A percentile compares a stretch with the other conserved stretches of the same genome.
phyloP scores from a whole-genome alignment of 768 basidiomycete species.

The Suillus spraguei region DNA sequence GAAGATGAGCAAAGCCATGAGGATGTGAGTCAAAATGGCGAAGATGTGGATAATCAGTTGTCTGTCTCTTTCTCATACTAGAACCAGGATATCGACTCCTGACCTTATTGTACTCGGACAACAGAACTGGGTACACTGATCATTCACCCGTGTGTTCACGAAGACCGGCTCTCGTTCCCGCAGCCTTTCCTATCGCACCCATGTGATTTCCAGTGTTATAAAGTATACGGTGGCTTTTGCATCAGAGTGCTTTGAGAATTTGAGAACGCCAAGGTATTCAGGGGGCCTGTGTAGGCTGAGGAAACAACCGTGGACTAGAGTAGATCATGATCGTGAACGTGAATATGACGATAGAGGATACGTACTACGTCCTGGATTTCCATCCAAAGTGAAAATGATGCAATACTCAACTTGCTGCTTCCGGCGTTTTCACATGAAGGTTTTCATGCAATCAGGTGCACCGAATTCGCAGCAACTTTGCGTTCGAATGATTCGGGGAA shows the following conservation, averaged over 20 bases:
- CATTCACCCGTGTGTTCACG: constrained; percentile 45
- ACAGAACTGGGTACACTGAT: constrained; percentile 47
- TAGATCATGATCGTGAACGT: too few species aligned
- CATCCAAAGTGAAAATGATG: constrained; percentile 47
- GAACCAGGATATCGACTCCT: constrained; percentile 40
- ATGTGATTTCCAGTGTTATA: constrained; percentile 61
- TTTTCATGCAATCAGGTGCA: constrained; percentile 54
- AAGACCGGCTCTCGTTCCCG: constrained; percentile 46
- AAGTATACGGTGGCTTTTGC: constrained; percentile 65
- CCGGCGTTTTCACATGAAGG: constrained; percentile 49
- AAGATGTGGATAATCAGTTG: constrained; percentile 37
- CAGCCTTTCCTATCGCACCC: constrained; percentile 40
- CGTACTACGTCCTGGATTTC: constrained; percentile 51
- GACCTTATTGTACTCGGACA: constrained; percentile 46
- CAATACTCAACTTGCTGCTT: constrained; percentile 45
- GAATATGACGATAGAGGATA: constrained; percentile 16
- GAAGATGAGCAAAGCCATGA: background rate
- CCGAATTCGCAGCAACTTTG: constrained; percentile 53
- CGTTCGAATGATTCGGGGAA: constrained; percentile 56
- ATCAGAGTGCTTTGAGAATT: constrained; percentile 59
- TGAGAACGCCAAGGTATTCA: constrained; percentile 51
- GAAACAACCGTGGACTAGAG: constrained; percentile 61
- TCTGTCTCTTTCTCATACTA: constrained; percentile 48
- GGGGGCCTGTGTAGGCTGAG: constrained; percentile 46
- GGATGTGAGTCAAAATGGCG: constrained; percentile 1